These are phyloP conservation scores for Diaporthe destruens DNA, from an alignment of 2,329 filamentous ascomycete genomes.

Conservation along the genomic window DNA sequence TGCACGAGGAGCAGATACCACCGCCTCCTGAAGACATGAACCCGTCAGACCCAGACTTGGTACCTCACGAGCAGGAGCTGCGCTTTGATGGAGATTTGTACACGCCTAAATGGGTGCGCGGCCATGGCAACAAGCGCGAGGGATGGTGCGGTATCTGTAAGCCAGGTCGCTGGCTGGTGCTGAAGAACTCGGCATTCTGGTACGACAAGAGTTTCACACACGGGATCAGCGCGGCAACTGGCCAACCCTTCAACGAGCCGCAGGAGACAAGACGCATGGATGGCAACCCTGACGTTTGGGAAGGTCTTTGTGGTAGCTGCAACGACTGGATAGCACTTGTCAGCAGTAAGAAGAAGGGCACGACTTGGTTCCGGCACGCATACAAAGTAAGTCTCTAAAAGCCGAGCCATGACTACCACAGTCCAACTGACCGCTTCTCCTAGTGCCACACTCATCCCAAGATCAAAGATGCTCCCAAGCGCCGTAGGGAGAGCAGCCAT, in stretches of 20 bases:
- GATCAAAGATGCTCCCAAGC: slow-evolving; percentile 77
- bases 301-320: slow-evolving; percentile 82
- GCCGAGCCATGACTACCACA: slow-evolving; percentile 36
- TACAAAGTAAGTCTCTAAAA: slow-evolving; percentile 76
- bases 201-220: slow-evolving; percentile 94
- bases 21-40: slow-evolving; percentile 87
- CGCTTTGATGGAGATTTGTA: slow-evolving; percentile 86
- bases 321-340: slow-evolving; percentile 85
- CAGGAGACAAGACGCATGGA: slow-evolving; percentile 81
- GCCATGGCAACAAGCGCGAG: slow-evolving; percentile 88
- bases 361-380: slow-evolving; percentile 89
- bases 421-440: slow-evolving; percentile 17
- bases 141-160: slow-evolving; percentile 93
- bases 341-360: slow-evolving; percentile 92
- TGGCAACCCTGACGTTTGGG: slow-evolving; percentile 85
- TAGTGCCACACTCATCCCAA: slow-evolving; percentile 80
- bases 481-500: slow-evolving; percentile 72
- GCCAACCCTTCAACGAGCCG: slow-evolving; percentile 82
- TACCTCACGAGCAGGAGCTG: slow-evolving; percentile 82
- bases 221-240: slow-evolving; percentile 85
- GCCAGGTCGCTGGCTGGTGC: slow-evolving; percentile 84
- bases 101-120: slow-evolving; percentile 85
- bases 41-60: slow-evolving; percentile 78
- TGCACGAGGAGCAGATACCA: slow-evolving; percentile 79
- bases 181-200: slow-evolving; percentile 94